Conservation (phyloP, 2,329 filamentous ascomycete genomes). For the Diaporthe sp. region DNA sequence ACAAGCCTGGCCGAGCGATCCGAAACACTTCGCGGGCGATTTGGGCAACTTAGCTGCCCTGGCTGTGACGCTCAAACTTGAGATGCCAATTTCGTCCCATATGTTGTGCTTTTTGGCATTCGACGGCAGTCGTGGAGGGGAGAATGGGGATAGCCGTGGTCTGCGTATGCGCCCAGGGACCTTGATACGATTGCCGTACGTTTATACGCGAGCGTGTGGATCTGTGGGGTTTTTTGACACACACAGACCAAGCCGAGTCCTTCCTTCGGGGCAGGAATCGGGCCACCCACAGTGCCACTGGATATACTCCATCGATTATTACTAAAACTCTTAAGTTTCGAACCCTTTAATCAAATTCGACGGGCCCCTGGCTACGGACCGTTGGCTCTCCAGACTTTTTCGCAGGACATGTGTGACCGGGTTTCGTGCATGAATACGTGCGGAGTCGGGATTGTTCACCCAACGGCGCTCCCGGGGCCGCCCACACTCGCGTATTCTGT, state of each 20-base stretch:
- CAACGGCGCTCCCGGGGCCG: conserved; percentile 1
- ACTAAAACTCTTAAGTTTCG: background rate
- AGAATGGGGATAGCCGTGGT: background rate
- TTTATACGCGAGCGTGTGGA: background rate
- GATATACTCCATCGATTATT: background rate
- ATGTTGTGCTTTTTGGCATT: conserved; percentile 1
- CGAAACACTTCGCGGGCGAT: conserved; percentile 4
- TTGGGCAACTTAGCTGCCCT: background rate
- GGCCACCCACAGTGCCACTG: background rate
- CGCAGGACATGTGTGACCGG: background rate
- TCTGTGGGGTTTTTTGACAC: background rate
- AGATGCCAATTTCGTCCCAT: conserved; percentile 22
- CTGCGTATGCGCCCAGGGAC: background rate
- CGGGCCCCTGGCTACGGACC: no score
- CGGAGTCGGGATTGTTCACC: background rate
- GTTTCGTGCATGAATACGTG: background rate
- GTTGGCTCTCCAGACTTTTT: background rate
- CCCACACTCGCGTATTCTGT: background rate
- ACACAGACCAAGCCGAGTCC: background rate
- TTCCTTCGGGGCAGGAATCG: background rate
- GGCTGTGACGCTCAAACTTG: background rate
- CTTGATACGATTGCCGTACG: conserved; percentile 9
- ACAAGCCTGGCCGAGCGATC: conserved; percentile 24
- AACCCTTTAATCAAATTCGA: background rate
- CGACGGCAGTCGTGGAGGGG: background rate